Base-by-base conservation (phyloP, 2,329 filamentous ascomycete genomes). In the Xylaria sp. region DNA sequence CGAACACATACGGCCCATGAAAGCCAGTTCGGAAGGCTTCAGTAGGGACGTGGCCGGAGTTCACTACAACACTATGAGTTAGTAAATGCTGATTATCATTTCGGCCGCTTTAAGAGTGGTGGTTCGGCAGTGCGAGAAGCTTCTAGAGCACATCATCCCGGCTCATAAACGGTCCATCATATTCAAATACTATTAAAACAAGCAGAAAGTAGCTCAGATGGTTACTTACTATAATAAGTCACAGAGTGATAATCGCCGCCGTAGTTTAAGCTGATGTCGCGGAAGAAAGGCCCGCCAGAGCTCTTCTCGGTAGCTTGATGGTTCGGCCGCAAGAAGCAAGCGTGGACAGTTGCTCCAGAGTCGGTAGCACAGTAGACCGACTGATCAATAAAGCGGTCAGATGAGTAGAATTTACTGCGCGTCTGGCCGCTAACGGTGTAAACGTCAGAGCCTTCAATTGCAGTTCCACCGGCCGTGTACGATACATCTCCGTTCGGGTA, bases 341-440 rank as follows among this genome's bases (percentile, higher is more conserved):
- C 81, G 74, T 80, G 66, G 8, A 74, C 66, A 8, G 69, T 74
- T 13, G 72, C 72, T 9, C 71, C 75, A 5, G 74, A 72, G 28
- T 78, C 75, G 1, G 78, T 80, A 75, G 82, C 70, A 72, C 88
- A 89, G 74, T 90, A 87, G 28, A 86, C 82, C 20, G 83, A 77
- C 71, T 90, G 86, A 66, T 90, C 88, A 68, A 90, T 89, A 75
- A 89, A 89, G 25, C 87, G 84, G 66, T 89, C 81, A 34, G 85
- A 86, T 0, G 86, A 88, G 77, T 88, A 90, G 80, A 90, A 90
- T 77, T 90, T 90, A 79, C 84, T 86, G 50, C 88, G 83, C 0
- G 87, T 89, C 72, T 89, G 80, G n/a, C 85, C 83, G 54, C 79
- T 77, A 10, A 89, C 86, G 10, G 84, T 65, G 71, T 82, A 89